Evolutionary conservation across 2,329 filamentous ascomycete genomes (phyloP).

Genomic region (Ascochyta fabae): DNA sequence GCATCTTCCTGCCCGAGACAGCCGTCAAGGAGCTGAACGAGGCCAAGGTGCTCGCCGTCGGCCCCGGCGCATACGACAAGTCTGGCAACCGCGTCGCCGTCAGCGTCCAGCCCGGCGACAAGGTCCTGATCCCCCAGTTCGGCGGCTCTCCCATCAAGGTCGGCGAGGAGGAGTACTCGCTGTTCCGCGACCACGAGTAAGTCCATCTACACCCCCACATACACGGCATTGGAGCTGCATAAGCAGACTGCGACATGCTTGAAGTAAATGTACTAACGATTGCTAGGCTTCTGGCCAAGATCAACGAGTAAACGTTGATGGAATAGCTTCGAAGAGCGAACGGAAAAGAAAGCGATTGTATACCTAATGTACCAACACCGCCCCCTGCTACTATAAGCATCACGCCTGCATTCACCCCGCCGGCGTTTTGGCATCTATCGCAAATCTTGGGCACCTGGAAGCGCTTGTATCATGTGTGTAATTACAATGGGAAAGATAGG

Average conservation of each 20-base stretch:
- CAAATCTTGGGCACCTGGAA: constrained; percentile 17
- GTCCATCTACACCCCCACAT: constrained; percentile 50
- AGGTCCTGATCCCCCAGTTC: constrained; percentile 95
- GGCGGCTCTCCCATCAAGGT: constrained; percentile 96
- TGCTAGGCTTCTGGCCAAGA: constrained; percentile 91
- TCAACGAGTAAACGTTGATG: constrained; percentile 76
- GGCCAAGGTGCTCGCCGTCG: constrained; percentile 93
- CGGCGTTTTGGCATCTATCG: constrained; percentile 38
- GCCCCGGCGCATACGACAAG: constrained; percentile 85
- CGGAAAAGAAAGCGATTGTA: constrained; percentile 21
- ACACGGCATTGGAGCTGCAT: no score
- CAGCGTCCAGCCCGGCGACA: constrained; percentile 83
- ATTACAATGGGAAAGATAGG: constrained; percentile 14
- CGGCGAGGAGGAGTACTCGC: constrained; percentile 92
- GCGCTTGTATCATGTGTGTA: constrained; percentile 16
- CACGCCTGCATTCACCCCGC: constrained; percentile 36
- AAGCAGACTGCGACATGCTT: no score
- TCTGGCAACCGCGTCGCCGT: constrained; percentile 87
- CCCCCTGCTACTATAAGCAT: constrained; percentile 23
- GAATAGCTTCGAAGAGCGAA: not conserved
- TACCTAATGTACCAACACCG: constrained; percentile 40
- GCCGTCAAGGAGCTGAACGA: constrained; percentile 98
- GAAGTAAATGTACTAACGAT: not conserved
- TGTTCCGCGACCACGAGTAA: constrained; percentile 98
- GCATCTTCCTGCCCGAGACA: constrained; percentile 97